Evolutionary conservation across 169 alveolate species (phyloP), one percentile per base, ranked within the genome.

Genomic region (Babesia divergens): DNA sequence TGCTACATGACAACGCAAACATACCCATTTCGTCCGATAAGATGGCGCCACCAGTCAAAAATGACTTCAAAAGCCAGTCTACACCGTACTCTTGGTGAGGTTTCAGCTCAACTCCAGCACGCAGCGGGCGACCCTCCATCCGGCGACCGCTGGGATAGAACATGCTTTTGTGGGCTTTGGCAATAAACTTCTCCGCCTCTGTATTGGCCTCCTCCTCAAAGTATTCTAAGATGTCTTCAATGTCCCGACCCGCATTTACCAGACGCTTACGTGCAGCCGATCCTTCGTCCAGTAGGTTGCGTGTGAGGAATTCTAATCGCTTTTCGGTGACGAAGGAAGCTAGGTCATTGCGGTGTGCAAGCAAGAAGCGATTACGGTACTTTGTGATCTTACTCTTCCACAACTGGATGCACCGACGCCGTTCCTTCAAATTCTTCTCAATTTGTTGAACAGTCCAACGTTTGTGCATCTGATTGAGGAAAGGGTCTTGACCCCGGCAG

Each of bases 11-110:
- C 22, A 29, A 16, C 18, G 20, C 7, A 58, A 42, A 32, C 56
- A 28, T 51, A 83, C 91, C 97, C 97, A 94, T 94, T 67, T 94
- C 97, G 65, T 94, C 97, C 11, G 97, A 94, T 46, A 94, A 67
- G 37, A 94, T 92, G 31, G 96, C 96, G 6, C 97, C 97, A 0
- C 95, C 96, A 31, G 93, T 86, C 58, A 90, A 82, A 70, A 88
- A 92, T 6, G 96, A 90, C 54, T 86, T 82, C 44, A 91, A 67
- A 7, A 94, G 68, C 97, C 97, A 94, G 50, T 92, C 94, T 0
- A 94, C 97, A 1, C 97, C 97, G 47, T 82, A 89, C 44, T 84
- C 94, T 74, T 94, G 97, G 74, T 94, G 94, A 7, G 94, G 95
- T 64, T 92, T 94, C 55, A 93, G 81, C 29, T 82, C 75, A 9